Base-by-base conservation (phyloP, 345 rosid species). In the Boechera stricta region DNA sequence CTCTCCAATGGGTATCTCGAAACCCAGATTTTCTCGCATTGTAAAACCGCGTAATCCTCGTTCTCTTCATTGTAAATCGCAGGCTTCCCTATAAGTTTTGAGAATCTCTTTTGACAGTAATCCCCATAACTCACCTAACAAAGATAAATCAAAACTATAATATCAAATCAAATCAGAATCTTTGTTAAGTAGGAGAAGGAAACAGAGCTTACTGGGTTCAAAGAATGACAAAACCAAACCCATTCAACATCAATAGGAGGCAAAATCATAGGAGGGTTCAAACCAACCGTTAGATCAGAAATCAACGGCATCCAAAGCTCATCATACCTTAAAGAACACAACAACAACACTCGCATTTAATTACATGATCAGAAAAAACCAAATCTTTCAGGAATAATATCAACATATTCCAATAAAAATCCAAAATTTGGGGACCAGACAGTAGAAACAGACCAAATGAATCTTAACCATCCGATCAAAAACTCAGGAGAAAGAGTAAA, bases 241-340 rank as follows among this genome's bases (percentile, higher is more conserved):
- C 98, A 94, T 82, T 91, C 97, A 66, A 94, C 62, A 87, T 94
- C 98, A 47, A 94, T 55, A 32, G 98, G 98, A 78, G 98, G 95
- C 36, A 94, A 87, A 48, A 94, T 68, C 84, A 89, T 72, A 0
- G 94, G 90, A 62, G 93, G 86, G 69, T 79, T 75, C 35, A 85
- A 69, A 71, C 88, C 90, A 82, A 73, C 88, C 77, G 84, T 84
- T 76, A 89, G 83, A 87, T 89, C 94, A 81, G 87, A 81, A 73
- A 90, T 81, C 87, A 94, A 81, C 82, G 97, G 98, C 97, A 94
- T 89, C 98, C 98, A 94, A 2, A 94, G 82, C 85, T 89, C 87
- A 35, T 94, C 95, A 63, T 94, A 94, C 89, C 98, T 48, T 15
- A 15, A n/a, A 48, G 4, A 44, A 44, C 48, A 39, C 44, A 39